phyloP scores from a whole-genome alignment of 495 filamentous ascomycete genomes.

The Pseudevernia furfuracea region DNA sequence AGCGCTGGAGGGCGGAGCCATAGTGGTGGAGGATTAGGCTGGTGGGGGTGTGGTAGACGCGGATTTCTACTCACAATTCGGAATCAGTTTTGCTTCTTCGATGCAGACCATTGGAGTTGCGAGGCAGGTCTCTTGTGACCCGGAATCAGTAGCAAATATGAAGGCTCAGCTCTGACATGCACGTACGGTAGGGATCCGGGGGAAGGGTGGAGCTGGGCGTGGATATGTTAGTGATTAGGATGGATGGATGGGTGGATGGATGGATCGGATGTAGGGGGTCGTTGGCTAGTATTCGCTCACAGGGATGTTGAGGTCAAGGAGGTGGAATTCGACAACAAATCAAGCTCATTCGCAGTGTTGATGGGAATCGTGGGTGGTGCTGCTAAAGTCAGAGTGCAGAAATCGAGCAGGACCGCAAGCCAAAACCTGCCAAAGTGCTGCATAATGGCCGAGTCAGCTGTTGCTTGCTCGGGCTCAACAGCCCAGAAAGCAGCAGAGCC shows the following conservation, averaged over 20 bases:
- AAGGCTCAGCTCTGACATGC: not conserved
- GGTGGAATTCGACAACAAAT: not conserved
- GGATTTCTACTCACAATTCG: not conserved
- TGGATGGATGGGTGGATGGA: not conserved
- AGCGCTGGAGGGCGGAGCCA: not conserved
- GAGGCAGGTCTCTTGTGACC: not conserved
- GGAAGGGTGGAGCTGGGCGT: not conserved
- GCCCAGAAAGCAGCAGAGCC: not conserved
- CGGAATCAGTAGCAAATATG: not conserved
- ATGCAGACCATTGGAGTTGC: not conserved
- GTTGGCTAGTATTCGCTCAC: not conserved
- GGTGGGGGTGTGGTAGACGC: not conserved
- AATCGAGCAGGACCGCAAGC: not conserved
- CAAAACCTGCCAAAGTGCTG: not conserved
- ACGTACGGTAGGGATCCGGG: not conserved
- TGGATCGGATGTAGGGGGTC: not conserved
- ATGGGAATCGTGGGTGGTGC: not conserved
- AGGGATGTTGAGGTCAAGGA: not conserved
- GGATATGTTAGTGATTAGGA: not conserved
- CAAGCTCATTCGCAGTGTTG: not conserved
- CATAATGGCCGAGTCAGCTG: not conserved
- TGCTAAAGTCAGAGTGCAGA: not conserved
- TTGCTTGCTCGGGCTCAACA: not conserved
- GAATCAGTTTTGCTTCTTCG: not conserved
- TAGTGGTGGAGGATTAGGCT: constrained; percentile 4